Evolutionary conservation across 2,329 filamentous ascomycete species (phyloP).

Genomic region (Zarea fungicola): DNA sequence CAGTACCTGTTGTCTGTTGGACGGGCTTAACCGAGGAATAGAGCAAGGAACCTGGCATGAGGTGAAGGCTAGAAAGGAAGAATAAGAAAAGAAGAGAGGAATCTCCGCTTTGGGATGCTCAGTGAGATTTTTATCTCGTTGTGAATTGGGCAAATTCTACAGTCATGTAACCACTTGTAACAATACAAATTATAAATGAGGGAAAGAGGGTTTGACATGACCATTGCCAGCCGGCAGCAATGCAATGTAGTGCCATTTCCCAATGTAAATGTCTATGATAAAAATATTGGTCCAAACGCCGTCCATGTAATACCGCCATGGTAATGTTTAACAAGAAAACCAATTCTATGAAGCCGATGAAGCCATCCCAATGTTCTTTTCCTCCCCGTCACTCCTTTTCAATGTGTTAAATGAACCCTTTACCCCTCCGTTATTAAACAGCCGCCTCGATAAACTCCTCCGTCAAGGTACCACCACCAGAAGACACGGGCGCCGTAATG

Average conservation of each 20-base stretch:
- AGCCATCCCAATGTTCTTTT: background rate
- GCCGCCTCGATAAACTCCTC: conserved; percentile 32
- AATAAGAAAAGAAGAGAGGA: conserved; percentile 19
- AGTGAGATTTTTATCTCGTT: background rate
- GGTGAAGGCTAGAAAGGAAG: background rate
- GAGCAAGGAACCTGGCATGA: background rate
- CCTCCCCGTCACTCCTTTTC: background rate
- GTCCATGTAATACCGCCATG: background rate
- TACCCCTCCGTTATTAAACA: background rate
- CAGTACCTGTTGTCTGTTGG: conserved; percentile 50
- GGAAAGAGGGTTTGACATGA: background rate
- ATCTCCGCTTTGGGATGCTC: conserved; percentile 28
- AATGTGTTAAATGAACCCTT: background rate
- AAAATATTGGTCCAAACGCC: background rate
- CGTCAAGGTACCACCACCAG: conserved; percentile 26
- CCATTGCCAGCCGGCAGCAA: too few relatives aligned
- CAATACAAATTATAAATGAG: conserved; percentile 10
- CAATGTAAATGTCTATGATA: background rate
- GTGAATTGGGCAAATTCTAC: conserved; percentile 22
- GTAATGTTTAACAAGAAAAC: too few relatives aligned
- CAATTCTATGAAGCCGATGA: too few relatives aligned
- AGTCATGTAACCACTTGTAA: conserved; percentile 20
- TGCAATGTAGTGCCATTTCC: background rate
- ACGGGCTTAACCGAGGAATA: conserved; percentile 28
- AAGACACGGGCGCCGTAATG: conserved; percentile 34